Evolutionary conservation across 2,329 filamentous ascomycete species (phyloP).

Genomic region (Eurotiales sp.): DNA sequence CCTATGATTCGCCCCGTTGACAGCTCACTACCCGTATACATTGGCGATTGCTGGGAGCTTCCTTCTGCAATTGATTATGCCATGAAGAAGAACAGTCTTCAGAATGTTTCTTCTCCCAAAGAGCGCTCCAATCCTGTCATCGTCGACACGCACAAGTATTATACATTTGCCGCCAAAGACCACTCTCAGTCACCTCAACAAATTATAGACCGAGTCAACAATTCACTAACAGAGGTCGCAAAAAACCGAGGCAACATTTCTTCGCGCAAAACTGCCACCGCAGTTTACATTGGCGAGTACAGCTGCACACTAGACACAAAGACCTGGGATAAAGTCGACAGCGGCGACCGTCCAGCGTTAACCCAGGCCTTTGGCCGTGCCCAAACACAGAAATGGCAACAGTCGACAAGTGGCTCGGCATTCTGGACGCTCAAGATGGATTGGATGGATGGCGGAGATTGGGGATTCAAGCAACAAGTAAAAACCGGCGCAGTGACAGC

Average conservation of each 20-base stretch:
- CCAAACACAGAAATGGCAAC: conserved; percentile 43
- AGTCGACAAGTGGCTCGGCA: conserved; percentile 50
- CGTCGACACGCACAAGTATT: conserved; percentile 59
- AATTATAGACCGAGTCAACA: conserved; percentile 46
- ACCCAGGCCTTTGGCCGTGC: conserved; percentile 29
- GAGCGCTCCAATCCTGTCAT: conserved; percentile 44
- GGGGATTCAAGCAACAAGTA: conserved; percentile 55
- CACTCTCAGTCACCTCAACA: conserved; percentile 50
- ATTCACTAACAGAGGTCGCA: conserved; percentile 45
- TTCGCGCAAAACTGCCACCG: conserved; percentile 47
- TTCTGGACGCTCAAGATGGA: conserved; percentile 58
- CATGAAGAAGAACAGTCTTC: conserved; percentile 36
- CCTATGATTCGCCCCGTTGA: conserved; percentile 47
- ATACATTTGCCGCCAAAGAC: conserved; percentile 54
- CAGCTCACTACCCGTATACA: conserved; percentile 50
- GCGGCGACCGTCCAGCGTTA: conserved; percentile 33
- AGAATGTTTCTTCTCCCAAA: conserved; percentile 6
- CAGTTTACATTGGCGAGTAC: conserved; percentile 56
- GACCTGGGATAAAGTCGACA: conserved; percentile 47
- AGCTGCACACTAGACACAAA: conserved; percentile 53
- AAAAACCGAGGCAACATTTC: conserved; percentile 47
- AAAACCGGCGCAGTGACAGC: conserved; percentile 42
- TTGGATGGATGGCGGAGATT: conserved; percentile 46
- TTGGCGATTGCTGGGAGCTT: conserved; percentile 58
- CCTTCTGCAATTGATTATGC: conserved; percentile 44